Base-by-base conservation (phyloP, 2,329 filamentous ascomycete genomes). In the Intubia oerlemansii region DNA sequence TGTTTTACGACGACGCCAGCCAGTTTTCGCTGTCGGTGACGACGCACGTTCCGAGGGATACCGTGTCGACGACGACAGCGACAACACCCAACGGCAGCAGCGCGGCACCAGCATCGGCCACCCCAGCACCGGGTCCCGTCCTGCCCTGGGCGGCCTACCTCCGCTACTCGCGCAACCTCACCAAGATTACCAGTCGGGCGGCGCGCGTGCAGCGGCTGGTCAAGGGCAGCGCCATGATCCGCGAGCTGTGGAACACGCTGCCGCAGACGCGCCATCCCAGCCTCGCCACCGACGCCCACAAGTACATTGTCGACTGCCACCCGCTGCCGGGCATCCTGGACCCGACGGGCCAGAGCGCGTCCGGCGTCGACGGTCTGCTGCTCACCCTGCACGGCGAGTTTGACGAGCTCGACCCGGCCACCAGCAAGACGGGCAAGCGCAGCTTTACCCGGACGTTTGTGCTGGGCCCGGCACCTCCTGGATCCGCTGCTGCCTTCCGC, bases 251-350 rank as follows among this genome's bases (percentile, higher is more conserved):
- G 73, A 62, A 63, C 31, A 53, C 54, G 4, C 57, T 92, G 4
- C 82, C 82, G 1, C 51, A 56, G 23, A 85, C 80, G 7, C 65
- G 63, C 25, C 82, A 92, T 44, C 74, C 80, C 2, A 63, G 75
- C 41, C 62, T 90, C 36, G 55, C 60, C 27, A 52, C 62, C 1
- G 66, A 79, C 26, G 51, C 70, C 10, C 58, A 66, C 42, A 77
- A 82, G 41, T 91, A 81, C 59, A 66, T 81, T 29, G 69, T 91
- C 44, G 81, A 91, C 49, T 84, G 79, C 39, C 73, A 81, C 41
- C 63, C 74, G 11, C 56, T 84, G 19, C 65, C 72, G 2, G 70
- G 73, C 19, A 59, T 90, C 15, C 62, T 64, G 3, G 80, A 90
- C 40, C 71, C 70, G 3, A 62, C 60, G 10, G 68, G 70, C 2